Conservation (phyloP, 768 basidiomycete genomes). For the Boletus vinaceobasis region DNA sequence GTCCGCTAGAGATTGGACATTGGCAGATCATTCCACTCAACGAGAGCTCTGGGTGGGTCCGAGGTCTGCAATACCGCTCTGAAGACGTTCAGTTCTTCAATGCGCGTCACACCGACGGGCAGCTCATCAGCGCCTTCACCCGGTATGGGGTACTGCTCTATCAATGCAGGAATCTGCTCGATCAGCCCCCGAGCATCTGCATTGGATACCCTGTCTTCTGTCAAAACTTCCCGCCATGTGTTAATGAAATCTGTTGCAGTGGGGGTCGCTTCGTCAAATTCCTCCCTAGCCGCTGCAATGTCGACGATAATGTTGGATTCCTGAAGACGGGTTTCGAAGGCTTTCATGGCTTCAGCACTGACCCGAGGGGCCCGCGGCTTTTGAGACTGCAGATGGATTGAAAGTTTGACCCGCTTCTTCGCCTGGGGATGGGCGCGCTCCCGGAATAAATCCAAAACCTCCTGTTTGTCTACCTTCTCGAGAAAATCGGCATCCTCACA, state of each 20-base stretch:
- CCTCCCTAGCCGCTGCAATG: slow-evolving; percentile 48
- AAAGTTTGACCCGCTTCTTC: slow-evolving; percentile 71
- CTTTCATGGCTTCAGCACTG: slow-evolving; percentile 59
- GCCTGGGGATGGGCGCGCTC: slow-evolving; percentile 69
- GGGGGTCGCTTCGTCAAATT: slow-evolving; percentile 54
- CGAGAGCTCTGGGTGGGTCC: slow-evolving; percentile 61
- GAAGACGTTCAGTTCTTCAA: slow-evolving; percentile 66
- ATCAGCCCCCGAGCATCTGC: slow-evolving; percentile 47
- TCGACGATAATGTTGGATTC: slow-evolving; percentile 48
- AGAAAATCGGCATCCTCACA: slow-evolving; percentile 69
- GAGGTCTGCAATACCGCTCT: slow-evolving; percentile 55
- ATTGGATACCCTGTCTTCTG: slow-evolving; percentile 38
- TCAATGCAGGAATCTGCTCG: slow-evolving; percentile 52
- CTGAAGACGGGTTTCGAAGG: slow-evolving; percentile 54
- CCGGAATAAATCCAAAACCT: slow-evolving; percentile 70
- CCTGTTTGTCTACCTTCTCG: slow-evolving; percentile 63
- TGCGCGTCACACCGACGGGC: slow-evolving; percentile 50
- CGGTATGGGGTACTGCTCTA: slow-evolving; percentile 53
- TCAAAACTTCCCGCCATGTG: slow-evolving; percentile 53
- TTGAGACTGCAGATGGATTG: slow-evolving; percentile 76
- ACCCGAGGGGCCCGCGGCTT: slow-evolving; percentile 58
- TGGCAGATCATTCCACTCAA: slow-evolving; percentile 73
- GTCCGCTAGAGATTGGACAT: slow-evolving; percentile 47
- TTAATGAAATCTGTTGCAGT: slow-evolving; percentile 55
- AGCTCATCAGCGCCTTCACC: slow-evolving; percentile 48